These are phyloP conservation scores for Mucor plumbeus DNA, from an alignment of 371 early-diverging fungal genomes.

Conservation along the genomic window DNA sequence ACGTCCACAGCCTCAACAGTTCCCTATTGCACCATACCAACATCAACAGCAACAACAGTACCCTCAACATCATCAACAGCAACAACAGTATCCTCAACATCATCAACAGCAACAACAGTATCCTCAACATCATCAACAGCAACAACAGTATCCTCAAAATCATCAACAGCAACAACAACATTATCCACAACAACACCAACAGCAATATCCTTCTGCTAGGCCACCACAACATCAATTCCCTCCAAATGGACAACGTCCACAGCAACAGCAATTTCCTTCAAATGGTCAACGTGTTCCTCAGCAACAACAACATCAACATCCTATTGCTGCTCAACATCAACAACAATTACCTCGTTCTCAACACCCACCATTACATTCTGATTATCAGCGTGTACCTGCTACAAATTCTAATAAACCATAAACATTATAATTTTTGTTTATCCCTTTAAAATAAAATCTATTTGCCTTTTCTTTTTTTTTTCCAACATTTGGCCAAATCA, in stretches of 20 bases:
- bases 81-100: not conserved
- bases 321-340: not conserved
- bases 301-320: not conserved
- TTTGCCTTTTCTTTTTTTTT: not conserved
- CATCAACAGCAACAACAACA: not conserved
- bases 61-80: not conserved
- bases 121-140: not conserved
- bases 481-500: not conserved
- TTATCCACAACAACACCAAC: not conserved
- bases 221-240: conserved; percentile 9
- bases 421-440: too few relatives aligned
- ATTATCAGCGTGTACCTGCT: not conserved
- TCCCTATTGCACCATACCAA: not conserved
- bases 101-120: not conserved
- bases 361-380: not conserved
- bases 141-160: not conserved
- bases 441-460: too few relatives aligned
- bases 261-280: not conserved
- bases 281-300: not conserved
- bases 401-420: not conserved
- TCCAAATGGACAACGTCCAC: not conserved
- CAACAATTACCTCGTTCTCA: conserved; percentile 8
- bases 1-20: not conserved
- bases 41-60: conserved; percentile 7
- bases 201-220: too few relatives aligned